phyloP scores from a whole-genome alignment of 2,329 filamentous ascomycete genomes.

The Trichophyton schoenleinii region DNA sequence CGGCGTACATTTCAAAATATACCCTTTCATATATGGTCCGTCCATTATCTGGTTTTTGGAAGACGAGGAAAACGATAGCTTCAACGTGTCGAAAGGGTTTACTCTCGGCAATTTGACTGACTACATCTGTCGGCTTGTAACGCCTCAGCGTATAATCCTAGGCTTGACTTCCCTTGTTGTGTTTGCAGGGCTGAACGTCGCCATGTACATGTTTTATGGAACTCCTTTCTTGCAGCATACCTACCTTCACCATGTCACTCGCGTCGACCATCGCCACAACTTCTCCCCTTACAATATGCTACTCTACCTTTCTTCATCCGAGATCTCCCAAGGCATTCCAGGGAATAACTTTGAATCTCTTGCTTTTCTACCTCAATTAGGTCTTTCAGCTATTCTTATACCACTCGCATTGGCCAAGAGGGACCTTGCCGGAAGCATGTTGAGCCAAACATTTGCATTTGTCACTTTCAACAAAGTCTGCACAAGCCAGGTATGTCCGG shows the following conservation, averaged over 20 bases:
- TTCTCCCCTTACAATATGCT: slow-evolving; percentile 94
- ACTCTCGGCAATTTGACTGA: neutral
- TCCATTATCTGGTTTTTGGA: slow-evolving; percentile 33
- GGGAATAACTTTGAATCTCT: slow-evolving; percentile 53
- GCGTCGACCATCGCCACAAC: slow-evolving; percentile 94
- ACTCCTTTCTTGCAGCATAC: slow-evolving; percentile 75
- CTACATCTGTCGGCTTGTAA: slow-evolving; percentile 23
- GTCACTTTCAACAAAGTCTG: slow-evolving; percentile 98
- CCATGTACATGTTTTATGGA: slow-evolving; percentile 73
- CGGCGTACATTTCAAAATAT: slow-evolving; percentile 95
- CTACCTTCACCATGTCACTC: slow-evolving; percentile 81
- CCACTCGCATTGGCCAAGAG: slow-evolving; percentile 66
- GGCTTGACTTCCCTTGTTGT: slow-evolving; percentile 53
- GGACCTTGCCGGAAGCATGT: slow-evolving; percentile 69
- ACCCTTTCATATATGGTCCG: slow-evolving; percentile 88
- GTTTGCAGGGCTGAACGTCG: slow-evolving; percentile 59
- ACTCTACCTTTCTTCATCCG: slow-evolving; percentile 70
- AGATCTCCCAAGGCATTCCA: slow-evolving; percentile 27
- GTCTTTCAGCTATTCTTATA: slow-evolving; percentile 65
- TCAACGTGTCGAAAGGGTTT: neutral
- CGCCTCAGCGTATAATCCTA: slow-evolving; percentile 26
- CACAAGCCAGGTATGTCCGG: slow-evolving; percentile 68
- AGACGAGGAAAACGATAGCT: slow-evolving; percentile 6
- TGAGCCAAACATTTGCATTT: slow-evolving; percentile 93
- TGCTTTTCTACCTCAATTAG: slow-evolving; percentile 78